These are phyloP conservation scores for Aspergillus biplanus DNA, from an alignment of 495 filamentous ascomycete genomes.

Conservation along the genomic window DNA sequence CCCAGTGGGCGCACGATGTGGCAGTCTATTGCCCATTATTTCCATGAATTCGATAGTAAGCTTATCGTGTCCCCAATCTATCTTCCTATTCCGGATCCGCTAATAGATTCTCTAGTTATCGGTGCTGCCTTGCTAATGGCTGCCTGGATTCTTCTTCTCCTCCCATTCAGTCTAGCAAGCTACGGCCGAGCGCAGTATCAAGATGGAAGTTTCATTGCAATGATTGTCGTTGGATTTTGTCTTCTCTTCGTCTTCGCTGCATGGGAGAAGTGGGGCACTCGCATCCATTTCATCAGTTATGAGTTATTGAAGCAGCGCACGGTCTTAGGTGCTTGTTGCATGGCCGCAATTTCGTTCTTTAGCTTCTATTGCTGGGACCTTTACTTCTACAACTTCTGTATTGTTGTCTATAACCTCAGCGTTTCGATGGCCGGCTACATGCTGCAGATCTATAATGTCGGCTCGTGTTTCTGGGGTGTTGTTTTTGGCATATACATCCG, in stretches of 20 bases:
- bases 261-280: slow-evolving; percentile 61
- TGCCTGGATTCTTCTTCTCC: slow-evolving; percentile 64
- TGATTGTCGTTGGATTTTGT: slow-evolving; percentile 60
- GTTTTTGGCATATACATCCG: slow-evolving; percentile 60
- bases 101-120: slow-evolving; percentile 37
- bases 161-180: slow-evolving; percentile 61
- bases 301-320: slow-evolving; percentile 65
- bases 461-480: slow-evolving; percentile 65
- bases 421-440: slow-evolving; percentile 65
- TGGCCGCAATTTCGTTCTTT: slow-evolving; percentile 59
- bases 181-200: slow-evolving; percentile 51
- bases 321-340: slow-evolving; percentile 63
- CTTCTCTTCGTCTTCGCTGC: slow-evolving; percentile 60
- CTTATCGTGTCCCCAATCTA: neutral
- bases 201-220: slow-evolving; percentile 56
- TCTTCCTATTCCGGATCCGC: slow-evolving; percentile 15
- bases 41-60: slow-evolving; percentile 63
- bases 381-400: slow-evolving; percentile 69
- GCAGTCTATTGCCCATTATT: slow-evolving; percentile 56
- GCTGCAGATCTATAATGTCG: slow-evolving; percentile 68
- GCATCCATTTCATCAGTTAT: slow-evolving; percentile 62
- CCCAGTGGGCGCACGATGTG: slow-evolving; percentile 49
- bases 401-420: slow-evolving; percentile 68
- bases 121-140: slow-evolving; percentile 61
- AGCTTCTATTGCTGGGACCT: slow-evolving; percentile 70